Percentiles rank a stretch among this genome's conserved stretches.
phyloP scores from a whole-genome alignment of 2,329 filamentous ascomycete species.

The Colletotrichum sp. region DNA sequence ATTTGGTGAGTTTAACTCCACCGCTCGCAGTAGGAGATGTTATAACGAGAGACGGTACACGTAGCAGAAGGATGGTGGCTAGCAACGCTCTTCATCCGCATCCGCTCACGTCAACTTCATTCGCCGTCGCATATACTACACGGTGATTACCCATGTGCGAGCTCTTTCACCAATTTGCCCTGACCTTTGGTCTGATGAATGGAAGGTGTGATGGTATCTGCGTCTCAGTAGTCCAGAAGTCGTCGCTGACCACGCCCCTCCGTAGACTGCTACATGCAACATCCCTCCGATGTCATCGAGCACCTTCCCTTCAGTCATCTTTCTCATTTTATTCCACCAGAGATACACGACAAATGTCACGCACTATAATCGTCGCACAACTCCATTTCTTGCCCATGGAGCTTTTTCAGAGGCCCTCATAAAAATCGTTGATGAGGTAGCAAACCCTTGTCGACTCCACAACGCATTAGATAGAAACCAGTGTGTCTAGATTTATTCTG shows the following conservation, averaged over 20 bases:
- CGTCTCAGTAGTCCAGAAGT: neutral
- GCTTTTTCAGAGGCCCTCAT: neutral
- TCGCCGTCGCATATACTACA: neutral
- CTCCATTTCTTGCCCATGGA: rapidly evolving
- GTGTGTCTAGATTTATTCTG: no score
- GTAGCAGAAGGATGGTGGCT: neutral
- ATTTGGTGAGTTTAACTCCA: neutral
- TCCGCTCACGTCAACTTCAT: rapidly evolving
- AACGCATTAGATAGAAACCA: no score
- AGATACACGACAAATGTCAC: rapidly evolving
- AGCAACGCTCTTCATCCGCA: neutral
- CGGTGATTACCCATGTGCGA: neutral
- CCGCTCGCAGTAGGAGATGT: neutral
- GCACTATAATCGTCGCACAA: rapidly evolving
- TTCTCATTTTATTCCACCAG: neutral
- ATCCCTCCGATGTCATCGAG: neutral
- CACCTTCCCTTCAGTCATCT: neutral
- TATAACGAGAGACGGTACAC: neutral
- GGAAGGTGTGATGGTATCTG: rapidly evolving
- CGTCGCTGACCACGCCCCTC: neutral
- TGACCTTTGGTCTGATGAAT: neutral
- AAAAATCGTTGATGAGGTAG: neutral
- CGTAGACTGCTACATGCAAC: neutral
- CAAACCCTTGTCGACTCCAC: no score
- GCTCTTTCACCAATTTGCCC: rapidly evolving